Conservation (phyloP, 225 moss, liverwort and hornwort genomes). For the Straminergon stramineum region DNA sequence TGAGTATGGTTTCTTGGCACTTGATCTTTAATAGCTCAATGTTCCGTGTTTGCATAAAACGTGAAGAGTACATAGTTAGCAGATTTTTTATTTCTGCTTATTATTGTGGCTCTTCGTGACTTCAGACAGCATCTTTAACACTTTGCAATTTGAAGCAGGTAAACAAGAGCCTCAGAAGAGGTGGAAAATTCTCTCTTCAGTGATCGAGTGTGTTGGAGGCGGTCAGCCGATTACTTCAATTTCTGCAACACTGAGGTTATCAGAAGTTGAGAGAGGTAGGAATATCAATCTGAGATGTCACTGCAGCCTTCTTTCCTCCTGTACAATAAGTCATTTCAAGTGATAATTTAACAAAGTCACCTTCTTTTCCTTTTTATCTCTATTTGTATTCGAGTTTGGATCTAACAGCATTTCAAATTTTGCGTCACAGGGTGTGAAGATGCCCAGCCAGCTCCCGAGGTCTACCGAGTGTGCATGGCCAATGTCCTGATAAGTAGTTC, state of each 20-base stretch:
- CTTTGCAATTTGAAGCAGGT: slow-evolving; percentile 9
- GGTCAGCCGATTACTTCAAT: slow-evolving; percentile 24
- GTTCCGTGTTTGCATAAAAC: not conserved
- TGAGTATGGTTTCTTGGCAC: not conserved
- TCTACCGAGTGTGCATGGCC: slow-evolving; percentile 87
- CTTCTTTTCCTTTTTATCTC: not conserved
- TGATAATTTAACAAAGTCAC: not conserved
- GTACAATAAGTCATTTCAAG: not conserved
- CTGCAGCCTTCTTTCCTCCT: not conserved
- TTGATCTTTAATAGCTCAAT: not conserved
- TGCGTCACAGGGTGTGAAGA: slow-evolving; percentile 7
- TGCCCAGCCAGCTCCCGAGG: slow-evolving; percentile 21
- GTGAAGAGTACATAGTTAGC: not conserved
- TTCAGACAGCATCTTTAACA: not conserved
- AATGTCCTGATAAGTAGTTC: slow-evolving; percentile 86
- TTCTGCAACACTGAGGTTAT: slow-evolving; percentile 12
- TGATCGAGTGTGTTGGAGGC: slow-evolving; percentile 60
- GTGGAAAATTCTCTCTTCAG: slow-evolving; percentile 39
- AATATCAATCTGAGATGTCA: not conserved
- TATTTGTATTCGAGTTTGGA: not conserved
- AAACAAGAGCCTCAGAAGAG: slow-evolving; percentile 10
- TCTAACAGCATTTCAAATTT: not conserved
- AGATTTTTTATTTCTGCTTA: not conserved
- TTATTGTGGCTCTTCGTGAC: not conserved
- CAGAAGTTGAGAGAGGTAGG: slow-evolving; percentile 13